Evolutionary conservation across 768 basidiomycete species (phyloP).

Genomic region (Tylopilus plumbeoviolaceoides): DNA sequence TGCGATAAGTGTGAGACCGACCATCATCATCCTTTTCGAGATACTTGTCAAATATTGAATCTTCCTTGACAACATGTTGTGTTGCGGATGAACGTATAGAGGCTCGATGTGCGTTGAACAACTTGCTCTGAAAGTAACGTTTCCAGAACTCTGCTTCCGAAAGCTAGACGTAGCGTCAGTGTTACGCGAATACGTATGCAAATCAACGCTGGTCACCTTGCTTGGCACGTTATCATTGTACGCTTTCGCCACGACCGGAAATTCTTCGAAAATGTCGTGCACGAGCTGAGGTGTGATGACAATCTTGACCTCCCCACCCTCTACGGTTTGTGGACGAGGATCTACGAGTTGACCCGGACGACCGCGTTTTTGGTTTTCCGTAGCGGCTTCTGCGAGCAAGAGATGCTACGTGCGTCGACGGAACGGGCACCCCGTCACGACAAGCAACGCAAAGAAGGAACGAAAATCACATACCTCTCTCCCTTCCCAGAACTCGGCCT

Average conservation of each 20-base stretch:
- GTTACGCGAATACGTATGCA: background rate
- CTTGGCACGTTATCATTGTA: conserved; percentile 90
- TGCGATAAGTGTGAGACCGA: conserved; percentile 32
- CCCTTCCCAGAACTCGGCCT: conserved; percentile 97
- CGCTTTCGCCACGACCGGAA: conserved; percentile 89
- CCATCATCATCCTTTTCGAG: conserved; percentile 96
- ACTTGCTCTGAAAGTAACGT: conserved; percentile 92
- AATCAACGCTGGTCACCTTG: conserved; percentile 46
- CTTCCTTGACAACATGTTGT: conserved; percentile 83
- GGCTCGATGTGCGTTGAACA: conserved; percentile 93
- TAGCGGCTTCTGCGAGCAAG: conserved; percentile 68
- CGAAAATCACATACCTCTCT: conserved; percentile 61
- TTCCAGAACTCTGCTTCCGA: conserved; percentile 94
- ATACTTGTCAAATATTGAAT: conserved; percentile 93
- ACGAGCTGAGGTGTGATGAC: conserved; percentile 88
- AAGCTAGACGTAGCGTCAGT: conserved; percentile 47
- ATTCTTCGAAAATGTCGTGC: conserved; percentile 96
- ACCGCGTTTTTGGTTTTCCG: conserved; percentile 73
- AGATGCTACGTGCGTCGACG: conserved; percentile 52
- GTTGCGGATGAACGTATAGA: conserved; percentile 84
- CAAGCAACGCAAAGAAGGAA: conserved; percentile 3
- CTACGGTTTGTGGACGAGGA: conserved; percentile 79
- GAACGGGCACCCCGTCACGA: background rate
- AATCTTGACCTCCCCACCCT: conserved; percentile 84
- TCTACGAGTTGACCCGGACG: conserved; percentile 84